phyloP scores from a whole-genome alignment of 768 basidiomycete species.

The Favolaschia claudopus region DNA sequence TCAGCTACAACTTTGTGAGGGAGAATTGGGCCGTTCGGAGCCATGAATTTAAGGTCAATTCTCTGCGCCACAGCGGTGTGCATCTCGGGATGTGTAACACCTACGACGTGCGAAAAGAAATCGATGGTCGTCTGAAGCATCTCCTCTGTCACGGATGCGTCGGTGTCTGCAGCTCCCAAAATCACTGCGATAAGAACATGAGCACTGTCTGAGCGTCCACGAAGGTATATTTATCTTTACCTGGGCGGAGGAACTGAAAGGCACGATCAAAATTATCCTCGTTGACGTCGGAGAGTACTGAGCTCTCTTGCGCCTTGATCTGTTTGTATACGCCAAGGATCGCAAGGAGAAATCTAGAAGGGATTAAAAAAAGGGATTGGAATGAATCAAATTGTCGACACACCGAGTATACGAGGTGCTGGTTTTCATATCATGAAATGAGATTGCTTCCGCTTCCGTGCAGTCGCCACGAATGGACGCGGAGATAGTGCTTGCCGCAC shows the following conservation, averaged over 20 bases:
- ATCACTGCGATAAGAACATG: constrained; percentile 37
- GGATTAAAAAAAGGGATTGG: not conserved
- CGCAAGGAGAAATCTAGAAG: constrained; percentile 49
- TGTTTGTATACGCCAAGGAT: constrained; percentile 57
- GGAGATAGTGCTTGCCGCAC: constrained; percentile 43
- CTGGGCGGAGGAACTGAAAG: constrained; percentile 50
- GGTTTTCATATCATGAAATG: constrained; percentile 42
- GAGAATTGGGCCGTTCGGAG: not conserved
- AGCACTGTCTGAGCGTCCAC: constrained; percentile 21
- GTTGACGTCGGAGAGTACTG: constrained; percentile 49
- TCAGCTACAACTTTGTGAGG: not conserved
- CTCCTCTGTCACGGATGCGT: constrained; percentile 16
- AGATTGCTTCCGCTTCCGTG: constrained; percentile 35
- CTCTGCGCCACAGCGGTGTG: not conserved
- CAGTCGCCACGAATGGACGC: constrained; percentile 42
- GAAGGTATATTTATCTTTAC: constrained; percentile 27
- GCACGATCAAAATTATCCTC: constrained; percentile 57
- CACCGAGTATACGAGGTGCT: constrained; percentile 44
- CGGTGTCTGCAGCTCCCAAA: constrained; percentile 26
- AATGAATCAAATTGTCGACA: not conserved
- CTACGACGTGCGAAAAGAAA: constrained; percentile 16
- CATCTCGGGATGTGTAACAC: constrained; percentile 4
- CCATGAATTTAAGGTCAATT: not conserved
- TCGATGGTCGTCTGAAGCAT: constrained; percentile 17
- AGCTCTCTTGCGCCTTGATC: constrained; percentile 47